Conservation (phyloP, 352 stramenopile genomes). For the Elongisporangium undulatum region DNA sequence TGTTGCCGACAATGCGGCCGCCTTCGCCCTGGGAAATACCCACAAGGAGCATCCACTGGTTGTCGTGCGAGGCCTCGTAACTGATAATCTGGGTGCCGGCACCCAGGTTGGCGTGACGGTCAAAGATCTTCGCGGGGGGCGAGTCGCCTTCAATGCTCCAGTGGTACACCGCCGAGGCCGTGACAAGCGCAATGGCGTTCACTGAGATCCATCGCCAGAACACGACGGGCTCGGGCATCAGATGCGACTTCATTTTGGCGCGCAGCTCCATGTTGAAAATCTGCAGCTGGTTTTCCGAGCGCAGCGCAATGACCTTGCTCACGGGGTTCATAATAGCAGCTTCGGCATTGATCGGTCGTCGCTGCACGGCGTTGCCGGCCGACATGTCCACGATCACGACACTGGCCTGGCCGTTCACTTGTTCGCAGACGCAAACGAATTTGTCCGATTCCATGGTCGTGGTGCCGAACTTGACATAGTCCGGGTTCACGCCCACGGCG, state of each 20-base stretch:
- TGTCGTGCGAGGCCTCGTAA: slow-evolving; percentile 97
- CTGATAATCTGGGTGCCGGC: slow-evolving; percentile 98
- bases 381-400: slow-evolving; percentile 93
- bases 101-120: slow-evolving; percentile 93
- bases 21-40: slow-evolving; percentile 95
- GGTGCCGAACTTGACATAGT: slow-evolving; percentile 92
- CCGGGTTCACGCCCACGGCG: slow-evolving; percentile 82
- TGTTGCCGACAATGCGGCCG: slow-evolving; percentile 95
- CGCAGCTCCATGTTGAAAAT: slow-evolving; percentile 99
- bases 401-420: slow-evolving; percentile 83
- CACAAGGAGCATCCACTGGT: slow-evolving; percentile 98
- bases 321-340: slow-evolving; percentile 99
- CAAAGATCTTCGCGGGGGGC: slow-evolving; percentile 96
- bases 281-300: slow-evolving; percentile 94
- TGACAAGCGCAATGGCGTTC: slow-evolving; percentile 98
- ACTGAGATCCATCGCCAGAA: slow-evolving; percentile 99
- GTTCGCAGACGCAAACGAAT: slow-evolving; percentile 93
- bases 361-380: slow-evolving; percentile 83
- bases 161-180: slow-evolving; percentile 95
- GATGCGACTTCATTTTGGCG: slow-evolving; percentile 96
- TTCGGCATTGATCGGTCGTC: slow-evolving; percentile 97
- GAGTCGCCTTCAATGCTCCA: slow-evolving; percentile 94
- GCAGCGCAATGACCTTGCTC: slow-evolving; percentile 85
- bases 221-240: slow-evolving; percentile 92
- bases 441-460: slow-evolving; percentile 98